These are phyloP conservation scores for Pyrrhoderma lamaoense DNA, from an alignment of 1,284 basidiomycete genomes.

Conservation along the genomic window DNA sequence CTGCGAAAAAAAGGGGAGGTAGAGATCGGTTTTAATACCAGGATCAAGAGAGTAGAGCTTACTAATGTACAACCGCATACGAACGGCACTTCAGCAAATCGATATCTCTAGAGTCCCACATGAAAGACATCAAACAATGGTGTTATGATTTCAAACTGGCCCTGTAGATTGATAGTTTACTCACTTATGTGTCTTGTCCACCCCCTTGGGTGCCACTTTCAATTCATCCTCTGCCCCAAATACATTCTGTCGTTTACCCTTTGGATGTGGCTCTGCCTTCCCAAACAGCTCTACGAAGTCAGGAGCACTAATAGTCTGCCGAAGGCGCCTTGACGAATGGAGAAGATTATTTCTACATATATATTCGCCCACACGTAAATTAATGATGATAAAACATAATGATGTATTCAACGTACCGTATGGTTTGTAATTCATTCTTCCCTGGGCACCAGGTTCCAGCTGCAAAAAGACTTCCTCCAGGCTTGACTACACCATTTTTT, in stretches of 20 bases:
- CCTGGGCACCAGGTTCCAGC: constrained; percentile 82
- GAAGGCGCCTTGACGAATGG: constrained; percentile 55
- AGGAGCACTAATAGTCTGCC: constrained; percentile 53
- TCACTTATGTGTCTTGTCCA: constrained; percentile 74
- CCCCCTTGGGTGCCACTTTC: constrained; percentile 82
- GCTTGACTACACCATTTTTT: constrained; percentile 49
- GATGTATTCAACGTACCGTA: constrained; percentile 42
- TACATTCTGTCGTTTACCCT: constrained; percentile 61
- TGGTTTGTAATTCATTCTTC: constrained; percentile 67
- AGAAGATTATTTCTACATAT: constrained; percentile 55
- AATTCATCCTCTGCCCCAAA: constrained; percentile 79
- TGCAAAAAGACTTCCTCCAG: constrained; percentile 67
- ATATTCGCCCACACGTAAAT: constrained; percentile 29
- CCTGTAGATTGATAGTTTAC: neutral
- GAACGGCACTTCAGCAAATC: constrained; percentile 80
- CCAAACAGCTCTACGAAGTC: constrained; percentile 73
- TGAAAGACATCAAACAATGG: too few relatives aligned
- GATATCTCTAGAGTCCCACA: constrained; percentile 71
- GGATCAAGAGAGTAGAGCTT: constrained; percentile 24
- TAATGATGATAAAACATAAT: neutral
- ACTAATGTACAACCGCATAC: constrained; percentile 66
- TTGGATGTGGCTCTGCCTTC: constrained; percentile 49
- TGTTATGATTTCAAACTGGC: neutral
- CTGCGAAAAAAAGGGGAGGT: constrained; percentile 34
- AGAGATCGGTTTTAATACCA: neutral